These are phyloP conservation scores for Ophiosphaerella narmari DNA, from an alignment of 2,329 filamentous ascomycete species.

Conservation along the genomic window DNA sequence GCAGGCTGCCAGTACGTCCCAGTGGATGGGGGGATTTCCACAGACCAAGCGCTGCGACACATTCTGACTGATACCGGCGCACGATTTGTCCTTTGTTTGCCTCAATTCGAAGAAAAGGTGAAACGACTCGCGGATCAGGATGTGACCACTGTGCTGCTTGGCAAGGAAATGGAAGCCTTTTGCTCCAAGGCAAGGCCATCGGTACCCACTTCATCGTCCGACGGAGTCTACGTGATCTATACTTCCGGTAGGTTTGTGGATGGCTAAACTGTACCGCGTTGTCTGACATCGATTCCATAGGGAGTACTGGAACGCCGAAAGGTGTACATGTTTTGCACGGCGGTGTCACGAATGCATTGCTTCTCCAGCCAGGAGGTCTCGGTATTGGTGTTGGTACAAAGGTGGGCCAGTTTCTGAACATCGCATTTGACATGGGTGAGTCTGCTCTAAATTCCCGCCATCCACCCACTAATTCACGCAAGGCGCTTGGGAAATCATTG, in stretches of 20 bases:
- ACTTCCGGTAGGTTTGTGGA: slow-evolving; percentile 51
- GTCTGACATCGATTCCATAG: slow-evolving; percentile 9
- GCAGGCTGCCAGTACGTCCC: slow-evolving; percentile 65
- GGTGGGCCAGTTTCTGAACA: slow-evolving; percentile 61
- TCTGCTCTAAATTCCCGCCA: slow-evolving; percentile 3
- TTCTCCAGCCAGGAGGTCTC: slow-evolving; percentile 57
- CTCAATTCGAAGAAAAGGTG: slow-evolving; percentile 35
- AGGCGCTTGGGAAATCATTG: slow-evolving; percentile 66
- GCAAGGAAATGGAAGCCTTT: slow-evolving; percentile 16
- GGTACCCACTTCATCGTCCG: slow-evolving; percentile 6
- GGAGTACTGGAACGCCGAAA: slow-evolving; percentile 62
- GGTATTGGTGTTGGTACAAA: slow-evolving; percentile 56
- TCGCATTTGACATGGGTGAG: slow-evolving; percentile 67
- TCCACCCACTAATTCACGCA: slow-evolving; percentile 1
- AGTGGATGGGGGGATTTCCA: slow-evolving; percentile 57
- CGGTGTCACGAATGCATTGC: slow-evolving; percentile 61
- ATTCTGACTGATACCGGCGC: slow-evolving; percentile 56
- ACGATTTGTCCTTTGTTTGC: slow-evolving; percentile 55
- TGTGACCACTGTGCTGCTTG: slow-evolving; percentile 21
- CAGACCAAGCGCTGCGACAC: slow-evolving; percentile 47
- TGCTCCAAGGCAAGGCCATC: slow-evolving; percentile 9
- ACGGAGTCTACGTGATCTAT: slow-evolving; percentile 53
- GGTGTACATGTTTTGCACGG: slow-evolving; percentile 62
- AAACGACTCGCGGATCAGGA: slow-evolving; percentile 15
- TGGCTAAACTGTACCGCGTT: no score